Evolutionary conservation across 2,329 filamentous ascomycete genomes (phyloP).

Genomic region (Fusarium papillatum): DNA sequence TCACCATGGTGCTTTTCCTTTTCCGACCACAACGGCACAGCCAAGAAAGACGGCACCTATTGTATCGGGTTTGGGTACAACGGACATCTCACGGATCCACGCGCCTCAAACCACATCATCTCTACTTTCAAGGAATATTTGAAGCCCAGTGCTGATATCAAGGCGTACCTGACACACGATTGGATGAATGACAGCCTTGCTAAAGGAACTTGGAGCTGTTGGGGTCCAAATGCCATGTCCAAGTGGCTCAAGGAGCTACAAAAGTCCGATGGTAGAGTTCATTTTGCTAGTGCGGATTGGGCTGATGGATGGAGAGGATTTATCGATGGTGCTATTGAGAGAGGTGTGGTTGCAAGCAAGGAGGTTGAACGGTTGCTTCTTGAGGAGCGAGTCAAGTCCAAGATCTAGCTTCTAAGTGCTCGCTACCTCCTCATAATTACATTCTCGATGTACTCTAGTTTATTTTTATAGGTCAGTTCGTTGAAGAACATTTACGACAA

Average conservation of each 20-base stretch:
- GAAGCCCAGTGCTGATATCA: constrained; percentile 14
- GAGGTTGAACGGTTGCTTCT: not conserved
- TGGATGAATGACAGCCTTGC: constrained; percentile 34
- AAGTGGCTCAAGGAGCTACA: constrained; percentile 30
- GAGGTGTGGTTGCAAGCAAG: constrained; percentile 6
- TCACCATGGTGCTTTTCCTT: constrained; percentile 29
- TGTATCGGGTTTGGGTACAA: constrained; percentile 35
- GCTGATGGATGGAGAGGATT: constrained; percentile 41
- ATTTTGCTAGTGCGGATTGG: constrained; percentile 40
- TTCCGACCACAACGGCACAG: constrained; percentile 35
- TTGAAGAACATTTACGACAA: not conserved
- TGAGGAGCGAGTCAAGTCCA: not conserved
- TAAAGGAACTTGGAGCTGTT: constrained; percentile 33
- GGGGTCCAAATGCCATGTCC: constrained; percentile 21
- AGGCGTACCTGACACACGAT: constrained; percentile 37
- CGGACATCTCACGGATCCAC: constrained; percentile 8
- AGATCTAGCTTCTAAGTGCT: too few relatives aligned
- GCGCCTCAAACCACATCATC: not conserved
- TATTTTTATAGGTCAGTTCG: not conserved
- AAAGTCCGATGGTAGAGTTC: constrained; percentile 20
- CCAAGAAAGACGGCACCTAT: constrained; percentile 19
- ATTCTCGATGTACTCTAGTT: not conserved
- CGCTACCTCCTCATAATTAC: not conserved
- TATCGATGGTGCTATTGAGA: constrained; percentile 41
- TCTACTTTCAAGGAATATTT: constrained; percentile 15